Evolutionary conservation across 331 rosid species (phyloP).

Genomic region (Phaseolus coccineus): DNA sequence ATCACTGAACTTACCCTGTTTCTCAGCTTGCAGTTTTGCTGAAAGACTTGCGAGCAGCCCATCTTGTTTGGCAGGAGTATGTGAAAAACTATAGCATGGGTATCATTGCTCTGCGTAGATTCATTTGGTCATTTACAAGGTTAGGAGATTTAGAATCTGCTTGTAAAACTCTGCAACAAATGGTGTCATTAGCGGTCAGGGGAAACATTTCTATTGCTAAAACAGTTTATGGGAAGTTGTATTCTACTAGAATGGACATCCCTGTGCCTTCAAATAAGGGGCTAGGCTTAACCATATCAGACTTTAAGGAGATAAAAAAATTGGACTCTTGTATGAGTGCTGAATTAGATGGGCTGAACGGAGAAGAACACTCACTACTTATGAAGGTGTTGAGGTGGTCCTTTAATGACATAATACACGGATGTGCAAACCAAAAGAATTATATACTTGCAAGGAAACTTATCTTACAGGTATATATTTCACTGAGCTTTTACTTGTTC

Average conservation of each 20-base stretch:
- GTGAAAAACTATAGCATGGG: slow-evolving; percentile 63
- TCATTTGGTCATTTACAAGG: slow-evolving; percentile 70
- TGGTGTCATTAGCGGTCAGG: slow-evolving; percentile 62
- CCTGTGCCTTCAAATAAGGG: slow-evolving; percentile 70
- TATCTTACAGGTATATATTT: slow-evolving; percentile 64
- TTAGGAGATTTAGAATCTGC: slow-evolving; percentile 82
- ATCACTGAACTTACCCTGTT: slow-evolving; percentile 45
- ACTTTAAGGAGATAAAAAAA: slow-evolving; percentile 48
- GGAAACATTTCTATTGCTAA: slow-evolving; percentile 50
- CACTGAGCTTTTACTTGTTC: slow-evolving; percentile 38
- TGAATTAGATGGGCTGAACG: slow-evolving; percentile 38
- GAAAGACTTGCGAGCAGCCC: slow-evolving; percentile 71
- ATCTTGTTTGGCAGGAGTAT: slow-evolving; percentile 74
- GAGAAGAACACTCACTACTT: slow-evolving; percentile 34
- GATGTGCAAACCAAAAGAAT: slow-evolving; percentile 59
- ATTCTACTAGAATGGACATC: slow-evolving; percentile 68
- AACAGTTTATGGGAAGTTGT: slow-evolving; percentile 51
- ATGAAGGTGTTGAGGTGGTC: slow-evolving; percentile 65
- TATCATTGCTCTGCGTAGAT: slow-evolving; percentile 60
- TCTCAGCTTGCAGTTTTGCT: slow-evolving; percentile 84
- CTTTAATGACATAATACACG: slow-evolving; percentile 68
- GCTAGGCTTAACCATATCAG: slow-evolving; percentile 46
- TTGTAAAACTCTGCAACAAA: slow-evolving; percentile 62
- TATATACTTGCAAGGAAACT: slow-evolving; percentile 66
- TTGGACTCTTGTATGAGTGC: slow-evolving; percentile 45